These are phyloP conservation scores for Erodium trifolium DNA, from an alignment of 441 rosid species.

Conservation along the genomic window DNA sequence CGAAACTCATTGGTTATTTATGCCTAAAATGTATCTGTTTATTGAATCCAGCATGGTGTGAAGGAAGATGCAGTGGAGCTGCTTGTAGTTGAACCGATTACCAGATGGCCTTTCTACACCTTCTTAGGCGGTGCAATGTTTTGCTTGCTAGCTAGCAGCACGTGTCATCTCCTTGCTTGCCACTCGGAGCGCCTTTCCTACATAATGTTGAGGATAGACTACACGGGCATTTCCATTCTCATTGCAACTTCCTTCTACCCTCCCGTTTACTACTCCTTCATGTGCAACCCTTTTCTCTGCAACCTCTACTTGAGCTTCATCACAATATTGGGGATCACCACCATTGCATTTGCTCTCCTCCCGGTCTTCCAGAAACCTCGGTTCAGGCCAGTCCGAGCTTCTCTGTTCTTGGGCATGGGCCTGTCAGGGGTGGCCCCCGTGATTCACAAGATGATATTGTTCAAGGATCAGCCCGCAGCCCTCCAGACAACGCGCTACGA, in stretches of 20 bases:
- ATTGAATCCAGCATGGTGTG: constrained; percentile 21
- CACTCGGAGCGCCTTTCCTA: constrained; percentile 37
- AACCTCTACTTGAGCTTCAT: constrained; percentile 35
- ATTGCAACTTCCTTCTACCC: constrained; percentile 39
- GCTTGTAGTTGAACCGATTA: constrained; percentile 22
- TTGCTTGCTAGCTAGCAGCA: constrained; percentile 40
- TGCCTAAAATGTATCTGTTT: background rate
- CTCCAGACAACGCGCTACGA: constrained; percentile 33
- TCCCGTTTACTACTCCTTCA: constrained; percentile 34
- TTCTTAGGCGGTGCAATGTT: constrained; percentile 44
- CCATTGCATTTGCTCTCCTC: constrained; percentile 29
- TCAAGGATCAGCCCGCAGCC: constrained; percentile 32
- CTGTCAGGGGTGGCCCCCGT: constrained; percentile 32
- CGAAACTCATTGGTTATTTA: no score
- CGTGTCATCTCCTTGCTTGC: constrained; percentile 38
- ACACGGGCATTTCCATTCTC: constrained; percentile 40
- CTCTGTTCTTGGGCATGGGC: constrained; percentile 40
- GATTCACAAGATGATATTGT: constrained; percentile 33
- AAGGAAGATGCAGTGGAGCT: constrained; percentile 24
- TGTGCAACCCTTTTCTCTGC: constrained; percentile 33
- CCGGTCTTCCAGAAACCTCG: constrained; percentile 35
- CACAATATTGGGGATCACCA: constrained; percentile 29
- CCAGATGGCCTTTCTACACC: constrained; percentile 40
- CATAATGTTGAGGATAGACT: constrained; percentile 35
- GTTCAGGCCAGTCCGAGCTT: constrained; percentile 25